Percentiles rank a stretch among this genome's conserved stretches.
Evolutionary conservation across 305 asterid species (phyloP).

Genomic region (Nicotiana rustica): DNA sequence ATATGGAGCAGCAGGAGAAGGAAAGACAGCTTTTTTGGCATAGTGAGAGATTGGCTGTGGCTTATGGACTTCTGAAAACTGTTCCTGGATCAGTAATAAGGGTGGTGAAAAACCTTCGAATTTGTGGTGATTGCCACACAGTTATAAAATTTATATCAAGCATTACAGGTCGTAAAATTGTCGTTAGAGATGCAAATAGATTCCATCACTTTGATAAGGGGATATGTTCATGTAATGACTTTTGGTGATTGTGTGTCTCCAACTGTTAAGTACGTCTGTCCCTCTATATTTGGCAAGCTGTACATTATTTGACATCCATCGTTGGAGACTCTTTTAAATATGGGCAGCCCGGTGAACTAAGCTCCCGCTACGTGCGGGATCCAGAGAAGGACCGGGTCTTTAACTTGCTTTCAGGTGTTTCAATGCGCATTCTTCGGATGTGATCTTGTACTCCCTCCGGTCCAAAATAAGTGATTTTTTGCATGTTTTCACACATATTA

Average conservation of each 20-base stretch:
- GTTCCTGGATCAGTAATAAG: conserved; percentile 58
- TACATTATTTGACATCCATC: background rate
- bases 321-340: background rate
- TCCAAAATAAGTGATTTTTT: too few relatives aligned
- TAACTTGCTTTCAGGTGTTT: background rate
- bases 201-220: conserved; percentile 76
- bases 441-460: background rate
- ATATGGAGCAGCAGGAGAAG: conserved; percentile 74
- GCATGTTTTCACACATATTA: too few relatives aligned
- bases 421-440: background rate
- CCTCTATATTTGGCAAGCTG: background rate
- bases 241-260: conserved; percentile 42
- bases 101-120: conserved; percentile 70
- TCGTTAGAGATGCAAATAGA: conserved; percentile 70
- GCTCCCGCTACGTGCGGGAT: too few relatives aligned
- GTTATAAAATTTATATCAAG: conserved; percentile 61
- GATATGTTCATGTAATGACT: conserved; percentile 65
- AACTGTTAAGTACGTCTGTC: background rate
- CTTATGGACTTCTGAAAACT: conserved; percentile 72
- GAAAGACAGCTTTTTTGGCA: conserved; percentile 88
- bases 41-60: conserved; percentile 82
- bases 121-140: conserved; percentile 74
- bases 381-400: background rate
- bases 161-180: conserved; percentile 56
- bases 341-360: too few relatives aligned